Conservation (phyloP, 768 basidiomycete genomes). For the Termitomyces sp. region DNA sequence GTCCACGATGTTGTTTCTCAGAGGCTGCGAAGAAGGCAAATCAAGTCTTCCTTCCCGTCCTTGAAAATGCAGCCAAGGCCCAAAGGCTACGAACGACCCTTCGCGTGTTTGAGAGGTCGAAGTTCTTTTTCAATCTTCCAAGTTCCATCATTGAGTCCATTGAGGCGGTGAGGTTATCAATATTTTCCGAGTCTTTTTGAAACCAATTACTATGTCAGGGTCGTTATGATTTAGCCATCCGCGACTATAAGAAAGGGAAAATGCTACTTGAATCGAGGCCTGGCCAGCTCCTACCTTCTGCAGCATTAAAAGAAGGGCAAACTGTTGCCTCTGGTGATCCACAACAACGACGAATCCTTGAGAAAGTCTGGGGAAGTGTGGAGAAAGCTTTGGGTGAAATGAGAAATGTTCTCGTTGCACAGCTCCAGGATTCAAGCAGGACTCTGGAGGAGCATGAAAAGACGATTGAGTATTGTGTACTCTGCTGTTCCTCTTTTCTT, state of each 20-base stretch:
- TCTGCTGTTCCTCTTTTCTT: not conserved
- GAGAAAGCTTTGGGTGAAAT: constrained; percentile 95
- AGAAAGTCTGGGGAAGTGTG: constrained; percentile 94
- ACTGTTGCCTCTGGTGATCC: constrained; percentile 46
- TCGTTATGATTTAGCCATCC: constrained; percentile 87
- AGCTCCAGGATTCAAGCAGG: constrained; percentile 74
- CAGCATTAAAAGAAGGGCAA: constrained; percentile 53
- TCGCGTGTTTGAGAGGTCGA: constrained; percentile 92
- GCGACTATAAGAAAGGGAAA: constrained; percentile 97
- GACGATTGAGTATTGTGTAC: constrained; percentile 59
- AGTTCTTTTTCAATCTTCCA: constrained; percentile 99
- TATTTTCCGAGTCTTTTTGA: not conserved
- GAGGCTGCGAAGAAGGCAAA: constrained; percentile 91
- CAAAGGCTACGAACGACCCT: constrained; percentile 89
- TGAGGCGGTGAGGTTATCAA: constrained; percentile 62
- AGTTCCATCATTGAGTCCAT: constrained; percentile 84
- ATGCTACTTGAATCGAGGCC: constrained; percentile 87
- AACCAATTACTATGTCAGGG: constrained; percentile 45
- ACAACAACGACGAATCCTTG: constrained; percentile 89
- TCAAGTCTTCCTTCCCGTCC: constrained; percentile 91
- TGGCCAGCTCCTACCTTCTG: constrained; percentile 73
- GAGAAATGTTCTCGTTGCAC: constrained; percentile 68
- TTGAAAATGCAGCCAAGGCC: constrained; percentile 94
- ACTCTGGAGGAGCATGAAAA: constrained; percentile 94
- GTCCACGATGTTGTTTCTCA: constrained; percentile 23